Percentiles rank a stretch among this genome's conserved stretches.
phyloP scores from a whole-genome alignment of 1,284 basidiomycete genomes.

The Naganishia sp. region DNA sequence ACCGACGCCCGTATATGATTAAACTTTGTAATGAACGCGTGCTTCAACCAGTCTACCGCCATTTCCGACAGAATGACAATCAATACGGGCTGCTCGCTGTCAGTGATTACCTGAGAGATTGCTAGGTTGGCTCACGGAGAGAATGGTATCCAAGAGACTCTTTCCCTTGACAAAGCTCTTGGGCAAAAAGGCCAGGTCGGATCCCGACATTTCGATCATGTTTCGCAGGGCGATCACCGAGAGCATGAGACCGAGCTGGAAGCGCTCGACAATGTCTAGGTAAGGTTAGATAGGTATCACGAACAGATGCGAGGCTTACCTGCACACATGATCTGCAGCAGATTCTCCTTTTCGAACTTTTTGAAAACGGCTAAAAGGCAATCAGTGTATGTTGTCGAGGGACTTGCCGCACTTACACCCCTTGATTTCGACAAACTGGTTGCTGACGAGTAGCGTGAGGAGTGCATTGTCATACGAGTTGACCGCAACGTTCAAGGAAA shows the following conservation, averaged over 20 bases:
- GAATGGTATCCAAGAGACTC: slow-evolving; percentile 72
- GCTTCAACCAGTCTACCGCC: slow-evolving; percentile 98
- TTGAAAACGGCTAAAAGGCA: slow-evolving; percentile 75
- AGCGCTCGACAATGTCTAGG: slow-evolving; percentile 94
- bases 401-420: slow-evolving; percentile 62
- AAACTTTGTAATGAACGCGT: slow-evolving; percentile 99
- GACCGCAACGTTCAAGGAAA: slow-evolving; percentile 94
- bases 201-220: slow-evolving; percentile 88
- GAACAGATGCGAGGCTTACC: slow-evolving; percentile 58
- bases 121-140: slow-evolving; percentile 65
- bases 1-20: slow-evolving; percentile 89
- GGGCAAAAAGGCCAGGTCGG: slow-evolving; percentile 77
- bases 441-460: slow-evolving; percentile 89
- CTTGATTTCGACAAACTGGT: slow-evolving; percentile 99
- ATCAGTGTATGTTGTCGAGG: not conserved
- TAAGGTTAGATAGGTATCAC: not conserved
- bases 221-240: slow-evolving; percentile 89
- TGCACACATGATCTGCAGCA: slow-evolving; percentile 99
- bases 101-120: too few relatives aligned
- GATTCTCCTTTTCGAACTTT: slow-evolving; percentile 97
- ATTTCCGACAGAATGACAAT: slow-evolving; percentile 90
- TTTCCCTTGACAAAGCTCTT: slow-evolving; percentile 81
- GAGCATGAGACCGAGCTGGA: slow-evolving; percentile 90
- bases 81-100: slow-evolving; percentile 71
- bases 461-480: slow-evolving; percentile 98